Base-by-base conservation (phyloP, 306 rosid genomes). In the Carpinus fangiana region DNA sequence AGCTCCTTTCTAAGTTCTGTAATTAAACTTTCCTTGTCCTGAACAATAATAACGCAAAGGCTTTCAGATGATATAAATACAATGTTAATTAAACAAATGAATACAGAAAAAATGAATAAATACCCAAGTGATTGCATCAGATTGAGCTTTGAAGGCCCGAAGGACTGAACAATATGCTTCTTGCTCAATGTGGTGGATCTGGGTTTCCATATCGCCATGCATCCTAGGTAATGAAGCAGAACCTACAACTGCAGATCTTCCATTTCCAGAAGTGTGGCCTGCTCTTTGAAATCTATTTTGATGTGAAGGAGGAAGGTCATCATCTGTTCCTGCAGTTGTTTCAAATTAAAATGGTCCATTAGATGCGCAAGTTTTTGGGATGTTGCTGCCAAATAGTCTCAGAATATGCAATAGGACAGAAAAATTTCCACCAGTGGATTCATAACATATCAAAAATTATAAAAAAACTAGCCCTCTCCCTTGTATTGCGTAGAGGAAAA, bases 11-110 rank as follows among this genome's bases (percentile, higher is more conserved):
- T 90, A 43, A 96, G 98, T 83, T 93, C 99, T 13, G 99, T 96
- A 84, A 96, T 93, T 90, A 96, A 88, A 70, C 98, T 87, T 86
- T 96, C 99, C 88, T 96, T 93, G 73, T 96, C 99, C 99, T 96
- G 77, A 73, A 64, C 45, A 67, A 62, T 65, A 36, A 88, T 72
- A 64, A 60, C 54, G 70, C 83, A 70, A 62, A 80, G 67, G 78
- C 45, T 46, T 67, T 20, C 50, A 53, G 14, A 62, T 62, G 34
- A 53, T 54, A 57, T 56, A 71, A 16, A 72, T 62, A 13, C 38
- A 67, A 34, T 61, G 28, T 54, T 43, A 31, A 73, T 13, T 59
- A 43, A 43, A 68, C 51, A 52, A n/a, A 57, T 10, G 41, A 52
- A 51, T 76, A 71, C 73, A n/a, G 85, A 79, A 81, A 36, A 21